Evolutionary conservation across 1,139 yeast species (phyloP).

Genomic region (Magnusiomyces sp.): DNA sequence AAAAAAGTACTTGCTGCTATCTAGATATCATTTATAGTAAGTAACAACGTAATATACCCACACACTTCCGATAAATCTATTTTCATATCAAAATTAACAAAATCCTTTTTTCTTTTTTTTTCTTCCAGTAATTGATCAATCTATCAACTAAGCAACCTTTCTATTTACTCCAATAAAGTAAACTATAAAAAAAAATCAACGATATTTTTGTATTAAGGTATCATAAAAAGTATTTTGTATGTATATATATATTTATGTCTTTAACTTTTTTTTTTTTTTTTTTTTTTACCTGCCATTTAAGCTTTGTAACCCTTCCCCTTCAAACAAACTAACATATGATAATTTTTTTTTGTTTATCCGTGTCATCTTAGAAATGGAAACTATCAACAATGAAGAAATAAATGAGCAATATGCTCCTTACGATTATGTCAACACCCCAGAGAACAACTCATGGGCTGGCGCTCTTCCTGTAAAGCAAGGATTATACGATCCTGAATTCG

Average conservation of each 20-base stretch:
- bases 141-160: too few species aligned
- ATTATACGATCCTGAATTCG: conserved; percentile 85
- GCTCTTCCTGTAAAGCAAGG: conserved; percentile 83
- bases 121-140: too few species aligned
- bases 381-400: conserved; percentile 16
- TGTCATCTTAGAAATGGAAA: conserved; percentile 1
- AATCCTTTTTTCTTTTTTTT: too few species aligned
- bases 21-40: too few species aligned
- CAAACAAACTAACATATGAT: conserved; percentile 8
- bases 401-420: conserved; percentile 35
- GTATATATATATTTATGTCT: too few species aligned
- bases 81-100: background rate
- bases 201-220: too few species aligned
- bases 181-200: background rate
- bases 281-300: background rate
- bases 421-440: conserved; percentile 65
- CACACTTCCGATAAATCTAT: too few species aligned
- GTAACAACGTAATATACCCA: too few species aligned
- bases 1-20: too few species aligned
- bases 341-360: background rate
- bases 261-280: background rate
- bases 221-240: too few species aligned
- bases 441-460: conserved; percentile 86
- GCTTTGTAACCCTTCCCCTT: conserved; percentile 3
- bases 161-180: too few species aligned